Evolutionary conservation across 2,329 filamentous ascomycete genomes (phyloP), one percentile per base, ranked within the genome.

Genomic region (Tolypocladium cylindrosporum): DNA sequence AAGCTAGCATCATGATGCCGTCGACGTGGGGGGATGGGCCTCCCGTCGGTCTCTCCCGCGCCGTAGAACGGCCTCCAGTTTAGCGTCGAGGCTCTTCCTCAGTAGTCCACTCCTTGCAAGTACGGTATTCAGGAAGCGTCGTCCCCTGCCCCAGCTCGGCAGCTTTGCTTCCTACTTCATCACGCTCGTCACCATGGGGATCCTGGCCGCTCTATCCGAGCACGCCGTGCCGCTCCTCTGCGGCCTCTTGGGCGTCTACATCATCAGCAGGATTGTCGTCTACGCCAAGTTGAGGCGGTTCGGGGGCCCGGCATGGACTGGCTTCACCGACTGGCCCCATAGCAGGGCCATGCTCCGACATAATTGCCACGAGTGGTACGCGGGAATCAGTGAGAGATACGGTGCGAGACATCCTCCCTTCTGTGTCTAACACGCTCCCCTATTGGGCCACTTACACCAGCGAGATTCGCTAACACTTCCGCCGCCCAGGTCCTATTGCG

Each of bases 291-390:
- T 69, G 36, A 59, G 67, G 4, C 55, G 57, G 4, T 64, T 71
- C 41, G 54, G 53, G 2, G 68, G 68, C 11, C 63, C 66, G 4
- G 57, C 61, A 8, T 60, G 60, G 58, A 58, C 58, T n/a, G 60
- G 60, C 14, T 24, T 69, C 14, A 61, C 63, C 1, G 60, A 66
- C 48, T 58, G 60, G 37, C 64, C 66, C 14, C 68, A 70, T 42
- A 63, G 63, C 31, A 59, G 52, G 42, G 68, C 65, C 1, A 60
- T 69, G 39, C 45, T 68, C 2, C 54, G 55, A 10, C 52, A 60
- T 11, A 58, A 60, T 1, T 62, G 57, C 24, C 66, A 69, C 24
- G 60, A 64, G 40, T 70, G 62, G 62, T 70, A 70, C 42, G 60
- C 60, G 3, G 59, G 64, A 14, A 54, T 65, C 40, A 68, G 61